These are phyloP conservation scores for Antitrichia curtipendula DNA, from an alignment of 225 moss, liverwort and hornwort genomes.

Conservation along the genomic window DNA sequence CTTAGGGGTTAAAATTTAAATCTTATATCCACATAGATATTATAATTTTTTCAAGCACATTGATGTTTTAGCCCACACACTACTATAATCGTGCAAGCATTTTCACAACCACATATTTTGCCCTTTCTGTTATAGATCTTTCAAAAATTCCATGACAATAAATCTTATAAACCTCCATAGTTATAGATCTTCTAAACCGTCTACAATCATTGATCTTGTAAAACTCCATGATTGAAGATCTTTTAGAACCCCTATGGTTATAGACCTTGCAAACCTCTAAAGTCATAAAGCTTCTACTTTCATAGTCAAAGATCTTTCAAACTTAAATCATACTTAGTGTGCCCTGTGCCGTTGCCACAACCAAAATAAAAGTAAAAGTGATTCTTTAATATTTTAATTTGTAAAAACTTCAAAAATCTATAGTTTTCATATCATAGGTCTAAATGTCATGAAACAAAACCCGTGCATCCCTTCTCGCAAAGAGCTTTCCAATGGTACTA, in stretches of 20 bases:
- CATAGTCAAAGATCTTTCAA: too few species aligned
- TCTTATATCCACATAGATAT: not conserved
- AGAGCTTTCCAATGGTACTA: too few species aligned
- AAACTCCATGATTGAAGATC: not conserved
- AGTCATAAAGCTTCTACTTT: not conserved
- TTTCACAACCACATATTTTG: accelerated
- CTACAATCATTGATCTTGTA: not conserved
- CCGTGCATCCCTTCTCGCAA: too few species aligned
- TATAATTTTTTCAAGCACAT: not conserved
- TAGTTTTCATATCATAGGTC: too few species aligned
- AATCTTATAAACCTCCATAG: not conserved
- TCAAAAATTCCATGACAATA: not conserved
- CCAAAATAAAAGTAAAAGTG: too few species aligned
- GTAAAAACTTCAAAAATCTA: too few species aligned
- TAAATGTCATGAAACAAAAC: too few species aligned
- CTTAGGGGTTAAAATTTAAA: too few species aligned
- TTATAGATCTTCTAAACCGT: not conserved
- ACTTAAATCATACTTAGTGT: too few species aligned
- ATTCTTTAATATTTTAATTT: too few species aligned
- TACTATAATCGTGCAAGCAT: not conserved
- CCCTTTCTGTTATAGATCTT: accelerated
- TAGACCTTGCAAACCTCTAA: too few species aligned
- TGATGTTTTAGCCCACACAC: accelerated
- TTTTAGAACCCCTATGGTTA: not conserved
- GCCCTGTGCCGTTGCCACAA: too few species aligned